Conservation (phyloP, 2,329 filamentous ascomycete genomes). For the Teratosphaeria pseudoeucalypti region DNA sequence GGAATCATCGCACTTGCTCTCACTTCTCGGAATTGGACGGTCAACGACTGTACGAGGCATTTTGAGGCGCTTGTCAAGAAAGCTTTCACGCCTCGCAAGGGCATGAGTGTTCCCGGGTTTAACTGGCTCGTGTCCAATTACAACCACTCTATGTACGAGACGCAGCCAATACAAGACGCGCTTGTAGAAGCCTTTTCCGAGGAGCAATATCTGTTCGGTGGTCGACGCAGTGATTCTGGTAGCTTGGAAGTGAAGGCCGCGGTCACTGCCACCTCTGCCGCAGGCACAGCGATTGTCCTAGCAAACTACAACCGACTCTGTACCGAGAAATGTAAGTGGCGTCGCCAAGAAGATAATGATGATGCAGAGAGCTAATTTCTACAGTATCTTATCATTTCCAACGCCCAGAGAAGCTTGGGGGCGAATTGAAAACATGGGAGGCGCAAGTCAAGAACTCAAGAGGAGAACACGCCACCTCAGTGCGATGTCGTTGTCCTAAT, state of each 20-base stretch:
- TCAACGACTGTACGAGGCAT: not conserved
- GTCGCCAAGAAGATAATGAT: too few species aligned
- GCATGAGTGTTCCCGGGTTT: not conserved
- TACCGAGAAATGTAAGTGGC: too few species aligned
- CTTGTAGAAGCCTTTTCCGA: not conserved
- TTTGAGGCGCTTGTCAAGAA: not conserved
- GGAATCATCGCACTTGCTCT: not conserved
- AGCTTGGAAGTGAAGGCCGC: not conserved
- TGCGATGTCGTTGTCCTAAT: too few species aligned
- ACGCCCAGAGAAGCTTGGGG: too few species aligned
- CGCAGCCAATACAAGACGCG: not conserved
- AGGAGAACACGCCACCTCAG: too few species aligned
- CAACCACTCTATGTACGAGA: not conserved
- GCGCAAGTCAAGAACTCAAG: too few species aligned
- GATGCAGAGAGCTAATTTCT: too few species aligned
- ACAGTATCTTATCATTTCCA: too few species aligned
- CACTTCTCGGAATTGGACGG: not conserved
- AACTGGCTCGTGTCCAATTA: too few species aligned
- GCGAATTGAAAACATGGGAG: too few species aligned
- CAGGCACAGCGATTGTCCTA: too few species aligned
- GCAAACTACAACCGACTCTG: too few species aligned
- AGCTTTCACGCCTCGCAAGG: not conserved
- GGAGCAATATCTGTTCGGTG: not conserved
- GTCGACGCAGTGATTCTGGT: not conserved
- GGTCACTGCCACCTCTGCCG: not conserved